phyloP scores from a whole-genome alignment of 1,284 basidiomycete genomes.

The Athelia psychrophila region DNA sequence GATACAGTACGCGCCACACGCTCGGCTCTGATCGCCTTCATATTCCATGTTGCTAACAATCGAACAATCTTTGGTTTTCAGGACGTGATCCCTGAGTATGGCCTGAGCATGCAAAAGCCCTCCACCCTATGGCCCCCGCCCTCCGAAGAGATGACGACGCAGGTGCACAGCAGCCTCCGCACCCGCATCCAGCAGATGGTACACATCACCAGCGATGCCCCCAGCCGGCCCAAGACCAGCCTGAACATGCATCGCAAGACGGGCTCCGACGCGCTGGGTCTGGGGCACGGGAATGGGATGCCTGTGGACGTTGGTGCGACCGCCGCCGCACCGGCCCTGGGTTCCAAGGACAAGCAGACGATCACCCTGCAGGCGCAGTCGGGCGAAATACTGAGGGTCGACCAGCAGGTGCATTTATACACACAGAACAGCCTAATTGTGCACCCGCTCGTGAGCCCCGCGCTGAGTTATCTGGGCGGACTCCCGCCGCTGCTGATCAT shows the following conservation, averaged over 20 bases:
- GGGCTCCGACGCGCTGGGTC: conserved; percentile 9
- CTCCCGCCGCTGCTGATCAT: conserved; percentile 87
- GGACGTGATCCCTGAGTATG: conserved; percentile 74
- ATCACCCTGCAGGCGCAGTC: conserved; percentile 37
- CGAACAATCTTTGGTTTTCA: too few species aligned
- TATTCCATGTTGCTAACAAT: too few species aligned
- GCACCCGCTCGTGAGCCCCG: conserved; percentile 88
- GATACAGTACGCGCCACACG: conserved; percentile 59
- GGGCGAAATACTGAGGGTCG: conserved; percentile 55
- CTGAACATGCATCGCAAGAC: conserved; percentile 21
- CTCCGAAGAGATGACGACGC: conserved; percentile 62
- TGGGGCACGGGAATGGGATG: conserved; percentile 15
- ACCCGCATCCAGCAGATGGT: conserved; percentile 62
- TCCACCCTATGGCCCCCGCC: conserved; percentile 93
- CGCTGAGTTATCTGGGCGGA: conserved; percentile 84
- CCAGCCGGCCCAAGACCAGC: conserved; percentile 13
- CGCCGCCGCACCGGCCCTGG: conserved; percentile 33
- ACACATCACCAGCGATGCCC: conserved; percentile 20
- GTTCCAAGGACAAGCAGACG: conserved; percentile 33
- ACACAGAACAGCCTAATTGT: conserved; percentile 80
- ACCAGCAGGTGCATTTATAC: conserved; percentile 86
- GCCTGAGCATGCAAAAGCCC: conserved; percentile 77
- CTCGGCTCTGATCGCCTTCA: neutral
- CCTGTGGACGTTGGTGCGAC: conserved; percentile 46
- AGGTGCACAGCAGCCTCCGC: conserved; percentile 63